These are phyloP conservation scores for Mortierella antarctica DNA, from an alignment of 192 early-diverging fungal species.

Conservation along the genomic window DNA sequence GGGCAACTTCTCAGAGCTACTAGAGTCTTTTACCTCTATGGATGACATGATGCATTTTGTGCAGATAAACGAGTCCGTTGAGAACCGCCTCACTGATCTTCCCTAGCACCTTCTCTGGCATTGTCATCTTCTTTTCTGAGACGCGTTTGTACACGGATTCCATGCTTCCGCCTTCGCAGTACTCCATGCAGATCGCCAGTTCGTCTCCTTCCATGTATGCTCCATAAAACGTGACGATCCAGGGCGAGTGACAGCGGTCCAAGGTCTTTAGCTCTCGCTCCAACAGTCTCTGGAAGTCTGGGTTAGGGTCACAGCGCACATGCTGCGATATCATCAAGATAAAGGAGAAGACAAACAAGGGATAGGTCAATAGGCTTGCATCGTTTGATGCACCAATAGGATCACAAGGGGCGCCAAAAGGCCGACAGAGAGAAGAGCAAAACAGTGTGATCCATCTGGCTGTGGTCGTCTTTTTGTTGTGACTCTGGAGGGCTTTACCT, in stretches of 20 bases:
- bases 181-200: conserved; percentile 97
- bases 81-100: conserved; percentile 92
- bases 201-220: conserved; percentile 90
- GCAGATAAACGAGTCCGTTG: conserved; percentile 92
- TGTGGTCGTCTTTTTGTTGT: too few relatives aligned
- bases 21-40: conserved; percentile 76
- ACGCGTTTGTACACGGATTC: conserved; percentile 91
- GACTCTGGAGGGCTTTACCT: conserved; percentile 52
- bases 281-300: conserved; percentile 81
- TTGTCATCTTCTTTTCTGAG: conserved; percentile 70
- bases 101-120: conserved; percentile 89
- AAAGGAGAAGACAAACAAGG: neutral
- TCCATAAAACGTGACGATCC: conserved; percentile 96
- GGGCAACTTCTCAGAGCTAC: neutral
- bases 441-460: neutral
- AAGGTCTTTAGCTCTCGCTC: conserved; percentile 91
- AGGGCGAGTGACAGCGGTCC: conserved; percentile 88
- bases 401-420: conserved; percentile 4
- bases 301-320: conserved; percentile 53
- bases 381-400: conserved; percentile 8
- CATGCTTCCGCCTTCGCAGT: conserved; percentile 92
- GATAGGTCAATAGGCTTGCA: neutral
- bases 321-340: conserved; percentile 15
- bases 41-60: conserved; percentile 83
- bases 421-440: neutral